Conservation (phyloP, 108 stramenopile species). For the Stephanodiscus triporus region DNA sequence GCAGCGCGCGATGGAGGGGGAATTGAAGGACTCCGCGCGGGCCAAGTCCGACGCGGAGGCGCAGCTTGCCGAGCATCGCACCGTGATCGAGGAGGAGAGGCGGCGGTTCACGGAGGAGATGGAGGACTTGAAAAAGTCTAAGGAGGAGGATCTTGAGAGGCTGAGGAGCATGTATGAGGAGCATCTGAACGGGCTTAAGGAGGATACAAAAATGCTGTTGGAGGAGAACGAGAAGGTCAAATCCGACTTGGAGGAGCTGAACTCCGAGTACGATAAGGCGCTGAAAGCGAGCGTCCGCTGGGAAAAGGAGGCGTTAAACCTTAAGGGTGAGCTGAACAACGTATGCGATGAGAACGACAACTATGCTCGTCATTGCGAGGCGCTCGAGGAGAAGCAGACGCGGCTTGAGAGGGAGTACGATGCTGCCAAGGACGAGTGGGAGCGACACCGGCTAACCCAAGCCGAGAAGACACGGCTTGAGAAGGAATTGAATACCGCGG, state of each 20-base stretch:
- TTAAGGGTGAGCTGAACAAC: conserved; percentile 42
- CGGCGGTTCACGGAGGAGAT: conserved; percentile 4
- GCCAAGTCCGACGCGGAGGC: conserved; percentile 35
- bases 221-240: conserved; percentile 53
- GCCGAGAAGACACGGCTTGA: conserved; percentile 15
- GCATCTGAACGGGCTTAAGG: conserved; percentile 36
- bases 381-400: conserved; percentile 3
- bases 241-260: conserved; percentile 28
- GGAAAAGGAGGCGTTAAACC: conserved; percentile 33
- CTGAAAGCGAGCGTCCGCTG: conserved; percentile 26
- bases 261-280: conserved; percentile 18
- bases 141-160: conserved; percentile 44
- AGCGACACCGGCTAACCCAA: conserved; percentile 13
- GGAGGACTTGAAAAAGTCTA: conserved; percentile 31
- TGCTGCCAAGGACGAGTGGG: conserved; percentile 20
- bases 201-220: conserved; percentile 29
- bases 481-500: conserved; percentile 9
- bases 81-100: background rate
- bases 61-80: conserved; percentile 13
- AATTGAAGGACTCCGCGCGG: conserved; percentile 13
- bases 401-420: conserved; percentile 9
- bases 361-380: background rate
- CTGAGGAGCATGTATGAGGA: conserved; percentile 42
- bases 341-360: conserved; percentile 40
- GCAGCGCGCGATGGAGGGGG: conserved; percentile 21